A percentile compares a stretch with the other conserved stretches of the same genome.
Conservation (phyloP, 768 basidiomycete genomes). For the Podaxis sp. region DNA sequence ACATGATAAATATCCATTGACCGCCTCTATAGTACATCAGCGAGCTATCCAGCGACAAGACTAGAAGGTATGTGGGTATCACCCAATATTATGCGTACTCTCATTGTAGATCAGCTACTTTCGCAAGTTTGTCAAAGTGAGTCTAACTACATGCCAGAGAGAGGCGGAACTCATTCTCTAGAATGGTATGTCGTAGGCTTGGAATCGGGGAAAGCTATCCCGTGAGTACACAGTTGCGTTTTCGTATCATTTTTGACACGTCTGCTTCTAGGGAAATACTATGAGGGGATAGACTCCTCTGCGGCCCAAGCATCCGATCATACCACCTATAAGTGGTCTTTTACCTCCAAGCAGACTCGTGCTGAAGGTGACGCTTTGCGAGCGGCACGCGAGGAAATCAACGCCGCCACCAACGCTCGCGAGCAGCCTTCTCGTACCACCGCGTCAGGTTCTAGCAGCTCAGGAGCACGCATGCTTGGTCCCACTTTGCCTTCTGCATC, state of each 20-base stretch:
- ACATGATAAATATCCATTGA: background rate
- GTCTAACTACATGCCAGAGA: conserved; percentile 10
- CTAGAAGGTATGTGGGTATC: conserved; percentile 53
- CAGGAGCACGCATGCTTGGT: conserved; percentile 39
- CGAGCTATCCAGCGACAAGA: conserved; percentile 76
- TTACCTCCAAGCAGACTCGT: conserved; percentile 62
- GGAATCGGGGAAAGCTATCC: conserved; percentile 76
- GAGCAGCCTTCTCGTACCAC: conserved; percentile 15
- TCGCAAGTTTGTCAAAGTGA: conserved; percentile 84
- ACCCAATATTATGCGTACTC: conserved; percentile 18
- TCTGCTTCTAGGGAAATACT: conserved; percentile 20
- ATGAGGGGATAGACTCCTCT: conserved; percentile 56
- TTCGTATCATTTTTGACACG: background rate
- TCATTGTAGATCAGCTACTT: conserved; percentile 64
- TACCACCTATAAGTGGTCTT: conserved; percentile 87
- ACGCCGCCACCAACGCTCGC: conserved; percentile 39
- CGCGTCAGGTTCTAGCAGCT: conserved; percentile 19
- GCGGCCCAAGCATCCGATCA: conserved; percentile 56
- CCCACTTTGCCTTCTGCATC: conserved; percentile 66
- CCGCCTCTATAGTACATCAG: conserved; percentile 66
- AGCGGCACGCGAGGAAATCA: conserved; percentile 55
- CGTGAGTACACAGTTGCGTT: conserved; percentile 35
- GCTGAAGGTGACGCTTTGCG: conserved; percentile 57
- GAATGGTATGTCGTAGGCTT: conserved; percentile 40
- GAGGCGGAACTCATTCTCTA: conserved; percentile 4